Percentiles rank a stretch among this genome's conserved stretches.
Conservation (phyloP, 352 stramenopile species). For the Phytopythium litorale region DNA sequence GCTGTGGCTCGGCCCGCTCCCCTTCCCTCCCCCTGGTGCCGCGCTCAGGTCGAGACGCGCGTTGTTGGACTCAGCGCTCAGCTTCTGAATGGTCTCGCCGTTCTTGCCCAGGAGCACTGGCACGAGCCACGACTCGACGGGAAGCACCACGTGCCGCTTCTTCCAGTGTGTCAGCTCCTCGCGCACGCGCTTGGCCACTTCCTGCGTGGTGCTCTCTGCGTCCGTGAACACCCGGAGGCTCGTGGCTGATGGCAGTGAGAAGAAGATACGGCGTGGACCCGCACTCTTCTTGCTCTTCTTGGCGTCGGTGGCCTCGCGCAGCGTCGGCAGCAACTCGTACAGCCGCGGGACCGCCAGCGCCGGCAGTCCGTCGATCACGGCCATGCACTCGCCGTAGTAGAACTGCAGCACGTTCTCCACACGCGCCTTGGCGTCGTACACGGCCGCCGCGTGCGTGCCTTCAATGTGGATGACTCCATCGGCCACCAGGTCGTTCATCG, state of each 20-base stretch:
- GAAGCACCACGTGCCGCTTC: constrained; percentile 66
- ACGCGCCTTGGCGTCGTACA: constrained; percentile 66
- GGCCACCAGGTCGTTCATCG: constrained; percentile 14
- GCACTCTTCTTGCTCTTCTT: not conserved
- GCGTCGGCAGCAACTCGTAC: constrained; percentile 55
- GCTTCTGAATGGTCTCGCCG: constrained; percentile 76
- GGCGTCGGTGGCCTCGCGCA: constrained; percentile 36
- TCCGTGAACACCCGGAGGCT: constrained; percentile 67
- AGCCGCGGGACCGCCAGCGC: constrained; percentile 45
- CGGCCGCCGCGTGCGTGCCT: constrained; percentile 51
- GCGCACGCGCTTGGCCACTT: constrained; percentile 39
- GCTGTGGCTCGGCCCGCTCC: constrained; percentile 14
- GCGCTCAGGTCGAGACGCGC: constrained; percentile 54
- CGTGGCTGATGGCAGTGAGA: constrained; percentile 53
- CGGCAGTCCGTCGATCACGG: constrained; percentile 43
- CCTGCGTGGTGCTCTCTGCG: constrained; percentile 40
- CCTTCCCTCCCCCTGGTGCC: constrained; percentile 6
- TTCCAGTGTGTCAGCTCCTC: constrained; percentile 55
- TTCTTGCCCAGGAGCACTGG: constrained; percentile 70
- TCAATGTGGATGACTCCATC: constrained; percentile 60
- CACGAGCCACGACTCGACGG: constrained; percentile 57
- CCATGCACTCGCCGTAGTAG: constrained; percentile 62
- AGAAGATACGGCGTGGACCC: constrained; percentile 29
- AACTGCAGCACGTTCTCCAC: constrained; percentile 80
- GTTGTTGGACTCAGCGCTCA: constrained; percentile 48